phyloP scores from a whole-genome alignment of 116 monocot genomes.

The Dioscorea cayenensis region DNA sequence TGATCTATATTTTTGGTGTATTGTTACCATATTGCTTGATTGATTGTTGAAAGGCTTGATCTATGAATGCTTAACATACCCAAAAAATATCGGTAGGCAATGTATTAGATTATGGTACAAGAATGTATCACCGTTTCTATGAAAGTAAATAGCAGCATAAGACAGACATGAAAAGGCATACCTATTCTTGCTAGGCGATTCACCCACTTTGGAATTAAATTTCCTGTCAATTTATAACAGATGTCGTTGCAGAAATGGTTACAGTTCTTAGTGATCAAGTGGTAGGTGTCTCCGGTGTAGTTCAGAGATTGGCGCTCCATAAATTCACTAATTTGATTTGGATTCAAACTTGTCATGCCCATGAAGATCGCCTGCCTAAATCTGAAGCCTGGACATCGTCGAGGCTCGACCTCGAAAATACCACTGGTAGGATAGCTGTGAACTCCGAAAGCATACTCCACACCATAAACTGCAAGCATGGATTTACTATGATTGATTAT shows the following conservation, averaged over 20 bases:
- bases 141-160: neutral
- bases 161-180: constrained; percentile 15
- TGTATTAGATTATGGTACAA: neutral
- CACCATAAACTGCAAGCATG: constrained; percentile 42
- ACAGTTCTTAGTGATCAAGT: constrained; percentile 65
- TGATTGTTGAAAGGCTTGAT: too few species aligned
- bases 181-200: constrained; percentile 71
- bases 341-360: constrained; percentile 57
- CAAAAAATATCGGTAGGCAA: neutral
- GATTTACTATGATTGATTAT: neutral
- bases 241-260: constrained; percentile 76
- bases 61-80: too few species aligned
- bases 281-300: constrained; percentile 60
- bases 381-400: constrained; percentile 60
- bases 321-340: constrained; percentile 42
- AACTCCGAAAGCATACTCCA: constrained; percentile 76
- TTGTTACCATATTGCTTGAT: too few species aligned
- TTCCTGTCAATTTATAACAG: constrained; percentile 55
- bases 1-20: too few species aligned
- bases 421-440: constrained; percentile 62
- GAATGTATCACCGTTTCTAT: neutral
- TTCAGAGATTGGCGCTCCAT: constrained; percentile 51
- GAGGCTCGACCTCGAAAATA: constrained; percentile 64
- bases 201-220: constrained; percentile 63
- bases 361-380: constrained; percentile 66